These are phyloP conservation scores for Pseudonitzschia multistriata DNA, from an alignment of 108 stramenopile species.

Conservation along the genomic window DNA sequence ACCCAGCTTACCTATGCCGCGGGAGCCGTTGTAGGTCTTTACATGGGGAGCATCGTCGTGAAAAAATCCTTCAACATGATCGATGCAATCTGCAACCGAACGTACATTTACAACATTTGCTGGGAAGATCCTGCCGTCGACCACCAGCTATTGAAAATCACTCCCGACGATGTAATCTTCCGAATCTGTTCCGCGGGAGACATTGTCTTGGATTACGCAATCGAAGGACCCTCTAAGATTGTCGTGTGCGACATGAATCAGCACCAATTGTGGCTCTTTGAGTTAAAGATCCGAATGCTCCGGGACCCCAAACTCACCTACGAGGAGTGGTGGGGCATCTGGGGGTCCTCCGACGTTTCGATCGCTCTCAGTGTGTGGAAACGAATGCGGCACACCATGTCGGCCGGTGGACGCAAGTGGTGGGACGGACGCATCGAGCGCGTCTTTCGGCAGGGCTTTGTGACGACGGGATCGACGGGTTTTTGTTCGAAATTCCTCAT, in stretches of 20 bases:
- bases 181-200: constrained; percentile 60
- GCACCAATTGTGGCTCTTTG: constrained; percentile 61
- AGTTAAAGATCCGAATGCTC: constrained; percentile 62
- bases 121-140: constrained; percentile 69
- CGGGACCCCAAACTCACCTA: constrained; percentile 57
- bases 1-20: constrained; percentile 18
- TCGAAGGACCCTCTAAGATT: constrained; percentile 59
- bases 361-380: constrained; percentile 55
- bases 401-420: constrained; percentile 48
- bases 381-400: constrained; percentile 66
- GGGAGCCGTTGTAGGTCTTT: constrained; percentile 19
- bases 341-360: constrained; percentile 45
- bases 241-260: constrained; percentile 67
- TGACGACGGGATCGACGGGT: constrained; percentile 48
- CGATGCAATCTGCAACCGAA: constrained; percentile 53
- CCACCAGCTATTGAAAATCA: constrained; percentile 50
- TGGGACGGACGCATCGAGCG: constrained; percentile 61
- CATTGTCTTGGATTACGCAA: constrained; percentile 61
- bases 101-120: constrained; percentile 71
- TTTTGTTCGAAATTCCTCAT: constrained; percentile 45
- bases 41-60: constrained; percentile 20
- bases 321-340: constrained; percentile 64
- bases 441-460: constrained; percentile 57
- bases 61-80: constrained; percentile 47
- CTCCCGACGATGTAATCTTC: constrained; percentile 54